phyloP scores from a whole-genome alignment of 257 asterid genomes.

The Solanum phureja region DNA sequence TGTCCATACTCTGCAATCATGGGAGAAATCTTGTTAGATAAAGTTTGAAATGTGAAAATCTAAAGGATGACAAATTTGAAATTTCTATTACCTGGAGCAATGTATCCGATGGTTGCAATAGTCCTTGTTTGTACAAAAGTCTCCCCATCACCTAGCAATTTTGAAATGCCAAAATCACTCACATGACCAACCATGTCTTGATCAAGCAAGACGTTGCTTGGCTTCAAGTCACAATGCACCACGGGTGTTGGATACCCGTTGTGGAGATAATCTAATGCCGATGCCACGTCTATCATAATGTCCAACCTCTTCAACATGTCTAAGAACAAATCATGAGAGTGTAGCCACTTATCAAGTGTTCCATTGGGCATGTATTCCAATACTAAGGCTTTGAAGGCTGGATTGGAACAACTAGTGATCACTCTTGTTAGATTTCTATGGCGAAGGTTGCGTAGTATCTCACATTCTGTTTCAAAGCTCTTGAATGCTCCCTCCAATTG shows the following conservation, averaged over 20 bases:
- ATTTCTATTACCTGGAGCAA: slow-evolving; percentile 6
- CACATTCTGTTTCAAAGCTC: slow-evolving; percentile 9
- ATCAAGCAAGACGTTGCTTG: slow-evolving; percentile 7
- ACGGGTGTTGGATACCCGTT: neutral
- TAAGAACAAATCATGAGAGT: neutral
- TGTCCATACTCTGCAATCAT: neutral
- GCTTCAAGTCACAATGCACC: slow-evolving; percentile 13
- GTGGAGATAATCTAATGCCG: slow-evolving; percentile 7
- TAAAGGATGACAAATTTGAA: neutral
- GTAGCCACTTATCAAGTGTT: slow-evolving; percentile 4
- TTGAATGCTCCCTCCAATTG: neutral
- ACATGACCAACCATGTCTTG: slow-evolving; percentile 9
- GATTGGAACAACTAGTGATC: slow-evolving; percentile 1
- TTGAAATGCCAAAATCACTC: slow-evolving; percentile 13
- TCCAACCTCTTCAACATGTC: neutral
- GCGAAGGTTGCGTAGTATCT: neutral
- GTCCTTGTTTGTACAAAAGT: neutral
- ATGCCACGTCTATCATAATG: slow-evolving; percentile 8
- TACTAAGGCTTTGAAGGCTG: neutral
- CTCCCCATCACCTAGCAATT: neutral
- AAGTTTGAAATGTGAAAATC: neutral
- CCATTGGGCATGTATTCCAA: slow-evolving; percentile 10
- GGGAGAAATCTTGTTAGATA: neutral
- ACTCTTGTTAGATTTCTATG: slow-evolving; percentile 2
- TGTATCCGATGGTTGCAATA: slow-evolving; percentile 5